Conservation (phyloP, 179 eudicot species). For the Sideroxylon spinosum region DNA sequence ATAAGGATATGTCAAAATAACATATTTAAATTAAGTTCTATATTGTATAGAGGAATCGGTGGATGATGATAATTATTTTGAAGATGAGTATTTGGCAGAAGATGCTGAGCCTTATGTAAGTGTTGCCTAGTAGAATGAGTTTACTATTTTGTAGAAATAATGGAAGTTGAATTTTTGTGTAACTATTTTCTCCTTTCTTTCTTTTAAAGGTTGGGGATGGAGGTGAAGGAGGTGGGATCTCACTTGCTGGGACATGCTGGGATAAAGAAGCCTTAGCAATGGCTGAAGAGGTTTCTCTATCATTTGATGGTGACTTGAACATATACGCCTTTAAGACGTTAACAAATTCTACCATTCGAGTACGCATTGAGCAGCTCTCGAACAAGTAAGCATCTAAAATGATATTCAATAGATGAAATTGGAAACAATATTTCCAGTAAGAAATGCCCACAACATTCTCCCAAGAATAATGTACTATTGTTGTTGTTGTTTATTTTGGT, state of each 20-base stretch:
- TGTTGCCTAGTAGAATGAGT: conserved; percentile 1
- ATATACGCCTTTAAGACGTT: conserved; percentile 79
- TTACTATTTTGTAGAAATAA: neutral
- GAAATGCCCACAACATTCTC: neutral
- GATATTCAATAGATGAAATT: neutral
- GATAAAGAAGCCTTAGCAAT: conserved; percentile 71
- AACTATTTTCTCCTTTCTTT: neutral
- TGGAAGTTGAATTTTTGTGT: neutral
- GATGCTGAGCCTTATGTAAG: conserved; percentile 63
- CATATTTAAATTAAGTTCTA: conserved; percentile 9
- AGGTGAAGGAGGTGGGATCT: conserved; percentile 81
- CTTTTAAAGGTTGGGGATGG: conserved; percentile 76
- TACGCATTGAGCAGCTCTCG: conserved; percentile 78
- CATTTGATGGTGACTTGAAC: conserved; percentile 63
- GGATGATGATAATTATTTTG: conserved; percentile 51
- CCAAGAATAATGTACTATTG: too few relatives aligned
- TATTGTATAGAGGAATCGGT: conserved; percentile 38
- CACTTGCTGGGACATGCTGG: conserved; percentile 77
- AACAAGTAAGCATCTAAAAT: conserved; percentile 53
- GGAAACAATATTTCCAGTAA: neutral
- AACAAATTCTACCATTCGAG: conserved; percentile 52
- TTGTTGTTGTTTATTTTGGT: too few relatives aligned
- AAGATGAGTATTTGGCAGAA: conserved; percentile 54
- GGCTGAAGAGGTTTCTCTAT: conserved; percentile 55
- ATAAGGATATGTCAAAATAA: neutral